Evolutionary conservation across 345 rosid species (phyloP).

Genomic region (Citrus maxima): DNA sequence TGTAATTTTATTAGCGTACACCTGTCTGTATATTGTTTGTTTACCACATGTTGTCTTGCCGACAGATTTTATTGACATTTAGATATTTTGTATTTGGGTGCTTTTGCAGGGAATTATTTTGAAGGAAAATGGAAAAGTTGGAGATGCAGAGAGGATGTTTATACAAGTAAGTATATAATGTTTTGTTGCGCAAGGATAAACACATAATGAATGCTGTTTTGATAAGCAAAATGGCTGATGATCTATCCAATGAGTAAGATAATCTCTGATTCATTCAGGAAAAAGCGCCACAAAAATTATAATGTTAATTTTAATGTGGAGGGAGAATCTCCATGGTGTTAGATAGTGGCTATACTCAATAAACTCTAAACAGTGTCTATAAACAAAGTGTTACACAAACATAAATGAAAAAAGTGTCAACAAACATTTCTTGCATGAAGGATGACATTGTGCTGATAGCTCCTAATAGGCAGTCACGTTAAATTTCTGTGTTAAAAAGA

Average conservation of each 20-base stretch:
- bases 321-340: not conserved
- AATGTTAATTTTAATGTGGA: not conserved
- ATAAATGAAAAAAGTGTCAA: not conserved
- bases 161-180: slow-evolving; percentile 64
- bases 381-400: not conserved
- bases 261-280: not conserved
- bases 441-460: not conserved
- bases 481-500: not conserved
- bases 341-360: not conserved
- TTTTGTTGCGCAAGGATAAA: not conserved
- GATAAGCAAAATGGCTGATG: not conserved
- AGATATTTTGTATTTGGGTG: not conserved
- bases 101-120: slow-evolving; percentile 74
- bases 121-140: slow-evolving; percentile 77
- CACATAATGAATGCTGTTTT: not conserved
- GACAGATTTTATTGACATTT: not conserved
- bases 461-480: not conserved
- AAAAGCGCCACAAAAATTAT: not conserved
- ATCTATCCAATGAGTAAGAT: not conserved
- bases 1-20: not conserved
- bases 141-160: slow-evolving; percentile 98
- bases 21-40: not conserved
- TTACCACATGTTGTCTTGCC: not conserved
- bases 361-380: not conserved
- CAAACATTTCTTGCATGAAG: not conserved